These are phyloP conservation scores for Rhizopogon salebrosus DNA, from an alignment of 768 basidiomycete species.

Conservation along the genomic window DNA sequence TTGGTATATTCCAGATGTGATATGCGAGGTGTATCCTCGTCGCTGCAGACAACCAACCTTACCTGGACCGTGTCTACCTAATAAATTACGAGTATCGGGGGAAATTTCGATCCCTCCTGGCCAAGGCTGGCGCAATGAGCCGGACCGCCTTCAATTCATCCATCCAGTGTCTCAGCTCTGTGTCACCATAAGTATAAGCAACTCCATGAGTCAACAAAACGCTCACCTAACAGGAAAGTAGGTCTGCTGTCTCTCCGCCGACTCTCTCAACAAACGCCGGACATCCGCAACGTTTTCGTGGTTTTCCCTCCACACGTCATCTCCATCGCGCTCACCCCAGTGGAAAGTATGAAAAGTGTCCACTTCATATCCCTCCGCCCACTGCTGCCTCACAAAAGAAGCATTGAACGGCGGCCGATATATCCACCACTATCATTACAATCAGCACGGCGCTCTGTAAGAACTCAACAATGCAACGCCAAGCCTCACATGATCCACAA, in stretches of 20 bases:
- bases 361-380: slow-evolving; percentile 42
- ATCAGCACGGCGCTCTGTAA: background rate
- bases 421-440: slow-evolving; percentile 38
- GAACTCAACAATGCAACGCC: no score
- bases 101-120: background rate
- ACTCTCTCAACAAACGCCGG: slow-evolving; percentile 31
- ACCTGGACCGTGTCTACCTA: no score
- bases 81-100: background rate
- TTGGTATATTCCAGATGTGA: no score
- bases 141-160: background rate
- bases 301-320: slow-evolving; percentile 32
- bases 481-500: slow-evolving; percentile 39
- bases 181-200: background rate
- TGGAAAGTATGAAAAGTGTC: slow-evolving; percentile 49
- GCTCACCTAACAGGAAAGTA: slow-evolving; percentile 12
- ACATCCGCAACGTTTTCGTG: slow-evolving; percentile 33
- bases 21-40: no score
- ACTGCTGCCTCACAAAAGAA: slow-evolving; percentile 40
- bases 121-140: no score
- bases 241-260: slow-evolving; percentile 32
- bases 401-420: slow-evolving; percentile 41
- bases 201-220: background rate
- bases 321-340: slow-evolving; percentile 36
- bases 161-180: background rate
- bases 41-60: no score